A percentile compares a stretch with the other conserved stretches of the same genome.
These are phyloP conservation scores for Zanthoxylum bungeanum DNA, from an alignment of 345 rosid genomes.

Conservation along the genomic window DNA sequence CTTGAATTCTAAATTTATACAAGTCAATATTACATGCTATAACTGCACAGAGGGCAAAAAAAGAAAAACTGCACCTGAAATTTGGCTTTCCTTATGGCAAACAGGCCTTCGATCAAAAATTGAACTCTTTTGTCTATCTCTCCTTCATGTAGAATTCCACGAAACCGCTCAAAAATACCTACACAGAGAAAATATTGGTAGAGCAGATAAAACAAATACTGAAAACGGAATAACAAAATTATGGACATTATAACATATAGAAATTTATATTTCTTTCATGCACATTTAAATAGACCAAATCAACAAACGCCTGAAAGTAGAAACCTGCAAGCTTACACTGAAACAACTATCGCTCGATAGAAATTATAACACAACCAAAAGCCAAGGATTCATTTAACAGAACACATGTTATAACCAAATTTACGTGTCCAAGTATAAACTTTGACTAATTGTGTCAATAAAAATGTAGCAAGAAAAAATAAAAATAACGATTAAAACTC, in stretches of 20 bases:
- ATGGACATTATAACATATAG: background rate
- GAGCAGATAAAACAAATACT: background rate
- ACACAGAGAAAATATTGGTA: slow-evolving; percentile 17
- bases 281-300: background rate
- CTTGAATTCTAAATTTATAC: background rate
- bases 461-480: background rate
- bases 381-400: background rate
- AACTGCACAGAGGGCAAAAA: background rate
- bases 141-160: slow-evolving; percentile 95
- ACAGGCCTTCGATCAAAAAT: slow-evolving; percentile 82
- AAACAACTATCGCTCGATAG: background rate
- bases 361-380: background rate
- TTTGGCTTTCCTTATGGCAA: slow-evolving; percentile 83
- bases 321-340: background rate
- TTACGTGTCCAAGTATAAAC: background rate
- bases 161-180: slow-evolving; percentile 95
- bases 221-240: background rate
- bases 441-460: background rate
- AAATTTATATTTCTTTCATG: background rate
- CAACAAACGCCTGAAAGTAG: background rate
- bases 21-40: background rate
- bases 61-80: slow-evolving; percentile 53
- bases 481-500: background rate
- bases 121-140: slow-evolving; percentile 95
- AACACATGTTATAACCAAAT: background rate